Conservation (phyloP, 2,329 filamentous ascomycete species). For the Blastomyces parvus region DNA sequence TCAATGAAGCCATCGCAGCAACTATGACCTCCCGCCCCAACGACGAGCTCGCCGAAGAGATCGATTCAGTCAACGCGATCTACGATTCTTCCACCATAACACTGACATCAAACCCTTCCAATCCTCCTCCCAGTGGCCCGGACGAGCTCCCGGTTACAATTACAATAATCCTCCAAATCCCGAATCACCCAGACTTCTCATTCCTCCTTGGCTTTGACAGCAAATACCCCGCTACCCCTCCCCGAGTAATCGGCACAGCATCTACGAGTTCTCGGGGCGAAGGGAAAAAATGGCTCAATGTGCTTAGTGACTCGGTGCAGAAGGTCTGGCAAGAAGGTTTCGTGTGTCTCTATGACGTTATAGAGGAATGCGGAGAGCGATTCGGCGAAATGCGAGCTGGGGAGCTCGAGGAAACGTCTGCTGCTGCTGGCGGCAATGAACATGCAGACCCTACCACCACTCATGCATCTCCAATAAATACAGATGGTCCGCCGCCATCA, state of each 20-base stretch:
- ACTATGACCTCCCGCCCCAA: conserved; percentile 19
- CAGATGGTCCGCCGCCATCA: conserved; percentile 21
- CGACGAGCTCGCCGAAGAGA: conserved; percentile 39
- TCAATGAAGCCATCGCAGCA: not conserved
- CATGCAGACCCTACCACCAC: conserved; percentile 18
- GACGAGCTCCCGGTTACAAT: conserved; percentile 23
- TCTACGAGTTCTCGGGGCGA: conserved; percentile 65
- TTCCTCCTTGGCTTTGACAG: conserved; percentile 56
- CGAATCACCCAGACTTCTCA: conserved; percentile 43
- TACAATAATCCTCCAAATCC: conserved; percentile 56
- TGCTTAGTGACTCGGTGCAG: conserved; percentile 58
- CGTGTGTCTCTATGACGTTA: conserved; percentile 84
- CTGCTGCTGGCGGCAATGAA: conserved; percentile 7
- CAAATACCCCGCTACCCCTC: conserved; percentile 65
- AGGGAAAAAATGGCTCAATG: conserved; percentile 58
- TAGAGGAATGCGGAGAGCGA: conserved; percentile 53
- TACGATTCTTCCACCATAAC: conserved; percentile 57
- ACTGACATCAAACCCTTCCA: conserved; percentile 18
- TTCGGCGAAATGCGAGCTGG: conserved; percentile 47
- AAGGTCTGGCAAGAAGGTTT: conserved; percentile 61
- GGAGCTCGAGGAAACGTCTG: conserved; percentile 3
- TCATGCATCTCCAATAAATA: conserved; percentile 11
- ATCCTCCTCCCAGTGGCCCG: conserved; percentile 19
- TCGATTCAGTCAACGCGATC: conserved; percentile 44
- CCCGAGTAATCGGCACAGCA: conserved; percentile 66